Evolutionary conservation across 177 flowering plant species (phyloP).

Genomic region (Tripterygium wilfordii): DNA sequence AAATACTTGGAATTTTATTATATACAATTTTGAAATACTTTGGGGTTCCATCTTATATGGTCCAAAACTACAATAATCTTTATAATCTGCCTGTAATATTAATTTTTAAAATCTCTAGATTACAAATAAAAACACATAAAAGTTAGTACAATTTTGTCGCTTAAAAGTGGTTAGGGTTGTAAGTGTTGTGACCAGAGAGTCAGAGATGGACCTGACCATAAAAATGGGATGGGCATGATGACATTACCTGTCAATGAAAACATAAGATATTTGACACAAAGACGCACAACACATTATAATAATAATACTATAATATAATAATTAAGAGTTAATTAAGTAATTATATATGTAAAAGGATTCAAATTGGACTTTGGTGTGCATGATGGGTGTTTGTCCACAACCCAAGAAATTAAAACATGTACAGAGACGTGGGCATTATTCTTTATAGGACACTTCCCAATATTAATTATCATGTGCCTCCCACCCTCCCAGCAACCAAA

Average conservation of each 20-base stretch:
- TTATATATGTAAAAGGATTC: slow-evolving; percentile 18
- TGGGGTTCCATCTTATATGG: no score
- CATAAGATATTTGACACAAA: slow-evolving; percentile 2
- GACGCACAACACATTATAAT: not conserved
- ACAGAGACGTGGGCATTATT: slow-evolving; percentile 20
- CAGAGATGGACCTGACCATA: no score
- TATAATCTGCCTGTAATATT: no score
- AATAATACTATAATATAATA: not conserved
- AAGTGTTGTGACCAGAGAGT: no score
- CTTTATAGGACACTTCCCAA: slow-evolving; percentile 6
- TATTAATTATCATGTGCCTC: slow-evolving; percentile 23
- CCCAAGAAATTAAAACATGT: slow-evolving; percentile 21
- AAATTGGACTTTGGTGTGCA: slow-evolving; percentile 21
- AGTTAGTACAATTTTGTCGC: no score
- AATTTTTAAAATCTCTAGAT: no score
- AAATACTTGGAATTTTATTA: no score
- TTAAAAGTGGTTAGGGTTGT: no score
- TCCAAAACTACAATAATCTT: no score
- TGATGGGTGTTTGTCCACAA: slow-evolving; percentile 27
- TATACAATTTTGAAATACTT: no score
- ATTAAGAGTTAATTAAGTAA: slow-evolving; percentile 15
- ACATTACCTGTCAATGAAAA: slow-evolving; percentile 15
- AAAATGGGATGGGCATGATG: slow-evolving; percentile 13
- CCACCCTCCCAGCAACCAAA: slow-evolving; percentile 33
- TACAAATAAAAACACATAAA: no score